These are phyloP conservation scores for Sporothrix brasiliensis DNA, from an alignment of 2,329 filamentous ascomycete genomes.

Conservation along the genomic window DNA sequence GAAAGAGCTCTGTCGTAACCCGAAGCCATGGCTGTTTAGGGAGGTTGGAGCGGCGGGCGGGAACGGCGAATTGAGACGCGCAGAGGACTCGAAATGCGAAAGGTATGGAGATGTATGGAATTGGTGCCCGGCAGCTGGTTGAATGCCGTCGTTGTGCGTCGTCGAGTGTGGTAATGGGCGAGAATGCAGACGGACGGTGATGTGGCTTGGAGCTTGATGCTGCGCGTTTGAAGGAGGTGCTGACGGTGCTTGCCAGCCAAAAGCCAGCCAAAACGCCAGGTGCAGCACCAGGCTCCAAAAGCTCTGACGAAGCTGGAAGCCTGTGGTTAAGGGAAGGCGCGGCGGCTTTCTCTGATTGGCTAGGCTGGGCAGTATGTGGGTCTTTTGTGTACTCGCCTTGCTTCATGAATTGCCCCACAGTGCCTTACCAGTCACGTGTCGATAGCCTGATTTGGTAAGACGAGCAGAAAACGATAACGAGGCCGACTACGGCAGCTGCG, in stretches of 20 bases:
- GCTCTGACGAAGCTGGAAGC: slow-evolving; percentile 37
- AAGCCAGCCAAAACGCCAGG: slow-evolving; percentile 13
- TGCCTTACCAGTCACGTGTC: background rate
- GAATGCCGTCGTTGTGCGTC: slow-evolving; percentile 12
- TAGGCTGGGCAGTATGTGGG: background rate
- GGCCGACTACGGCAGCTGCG: too few species aligned
- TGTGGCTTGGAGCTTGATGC: slow-evolving; percentile 25
- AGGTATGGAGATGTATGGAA: background rate
- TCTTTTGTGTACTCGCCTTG: background rate
- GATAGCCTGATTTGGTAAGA: slow-evolving; percentile 19
- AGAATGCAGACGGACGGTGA: background rate
- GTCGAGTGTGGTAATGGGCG: background rate
- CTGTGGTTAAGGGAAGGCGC: slow-evolving; percentile 20
- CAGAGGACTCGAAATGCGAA: background rate
- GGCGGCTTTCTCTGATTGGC: slow-evolving; percentile 8
- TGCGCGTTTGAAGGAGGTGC: slow-evolving; percentile 31
- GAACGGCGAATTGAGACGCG: background rate
- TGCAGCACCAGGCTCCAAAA: slow-evolving; percentile 36
- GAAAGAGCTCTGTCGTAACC: slow-evolving; percentile 99
- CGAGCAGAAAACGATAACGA: background rate
- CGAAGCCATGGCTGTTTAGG: slow-evolving; percentile 68
- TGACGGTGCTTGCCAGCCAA: slow-evolving; percentile 22
- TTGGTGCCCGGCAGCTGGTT: background rate
- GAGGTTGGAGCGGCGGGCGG: background rate
- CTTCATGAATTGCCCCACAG: background rate